Percentiles rank a stretch among this genome's conserved stretches.
phyloP scores from a whole-genome alignment of 73 alveolate species.

The Paramecium caudatum region DNA sequence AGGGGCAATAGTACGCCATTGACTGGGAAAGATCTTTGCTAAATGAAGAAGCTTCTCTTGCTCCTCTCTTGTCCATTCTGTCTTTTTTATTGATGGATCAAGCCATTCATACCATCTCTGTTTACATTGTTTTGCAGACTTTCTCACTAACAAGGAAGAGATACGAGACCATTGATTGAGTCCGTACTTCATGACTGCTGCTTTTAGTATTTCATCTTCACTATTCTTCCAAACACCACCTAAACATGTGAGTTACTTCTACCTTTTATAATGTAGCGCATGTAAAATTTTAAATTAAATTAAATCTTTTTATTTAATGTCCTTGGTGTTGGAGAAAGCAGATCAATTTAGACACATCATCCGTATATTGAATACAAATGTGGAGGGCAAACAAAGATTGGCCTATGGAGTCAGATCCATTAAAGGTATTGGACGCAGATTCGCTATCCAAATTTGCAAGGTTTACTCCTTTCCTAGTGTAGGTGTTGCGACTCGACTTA shows the following conservation, averaged over 20 bases:
- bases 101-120: slow-evolving; percentile 99
- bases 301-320: slow-evolving; percentile 70
- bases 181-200: slow-evolving; percentile 99
- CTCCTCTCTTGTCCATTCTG: slow-evolving; percentile 99
- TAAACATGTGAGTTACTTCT: slow-evolving; percentile 29
- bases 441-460: slow-evolving; percentile 93
- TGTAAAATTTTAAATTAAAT: slow-evolving; percentile 55
- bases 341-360: slow-evolving; percentile 94
- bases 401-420: slow-evolving; percentile 97
- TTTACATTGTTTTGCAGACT: slow-evolving; percentile 99
- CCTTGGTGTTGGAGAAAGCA: slow-evolving; percentile 80
- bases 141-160: slow-evolving; percentile 97
- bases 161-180: slow-evolving; percentile 99
- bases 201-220: slow-evolving; percentile 99
- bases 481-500: slow-evolving; percentile 4
- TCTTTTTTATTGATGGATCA: slow-evolving; percentile 99
- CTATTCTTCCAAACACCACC: slow-evolving; percentile 99
- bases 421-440: slow-evolving; percentile 99
- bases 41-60: slow-evolving; percentile 99
- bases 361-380: slow-evolving; percentile 98
- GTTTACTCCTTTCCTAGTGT: background rate
- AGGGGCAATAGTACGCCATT: slow-evolving; percentile 99
- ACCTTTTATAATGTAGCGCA: slow-evolving; percentile 69
- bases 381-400: slow-evolving; percentile 97
- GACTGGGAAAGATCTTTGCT: slow-evolving; percentile 99